These are phyloP conservation scores for Pichia sp. DNA, from an alignment of 1,139 yeast genomes.

Conservation along the genomic window DNA sequence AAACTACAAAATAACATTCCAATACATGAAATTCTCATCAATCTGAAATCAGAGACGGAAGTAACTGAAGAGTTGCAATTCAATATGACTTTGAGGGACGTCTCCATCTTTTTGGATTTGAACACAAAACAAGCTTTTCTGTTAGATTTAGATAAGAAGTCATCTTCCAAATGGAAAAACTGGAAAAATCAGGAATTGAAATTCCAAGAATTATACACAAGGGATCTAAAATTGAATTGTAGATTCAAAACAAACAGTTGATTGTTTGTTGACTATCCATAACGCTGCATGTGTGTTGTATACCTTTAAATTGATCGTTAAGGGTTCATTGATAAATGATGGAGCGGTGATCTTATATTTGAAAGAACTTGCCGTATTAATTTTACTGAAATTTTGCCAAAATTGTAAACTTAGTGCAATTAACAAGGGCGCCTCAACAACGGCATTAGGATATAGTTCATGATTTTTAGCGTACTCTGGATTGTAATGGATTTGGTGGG, in stretches of 20 bases:
- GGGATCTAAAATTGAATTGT: slow-evolving; percentile 7
- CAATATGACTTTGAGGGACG: slow-evolving; percentile 50
- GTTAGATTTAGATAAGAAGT: slow-evolving; percentile 35
- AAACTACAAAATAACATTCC: slow-evolving; percentile 18
- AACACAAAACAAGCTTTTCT: slow-evolving; percentile 25
- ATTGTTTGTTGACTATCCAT: slow-evolving; percentile 9
- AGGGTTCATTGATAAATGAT: slow-evolving; percentile 18
- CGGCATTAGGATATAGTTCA: slow-evolving; percentile 54
- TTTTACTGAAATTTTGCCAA: slow-evolving; percentile 22
- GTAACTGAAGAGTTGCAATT: slow-evolving; percentile 37
- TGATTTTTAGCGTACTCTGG: slow-evolving; percentile 36
- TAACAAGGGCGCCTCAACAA: slow-evolving; percentile 80
- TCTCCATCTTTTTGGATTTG: slow-evolving; percentile 39
- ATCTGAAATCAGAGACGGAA: slow-evolving; percentile 31
- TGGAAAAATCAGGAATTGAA: slow-evolving; percentile 22
- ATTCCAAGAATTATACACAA: slow-evolving; percentile 11
- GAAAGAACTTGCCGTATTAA: slow-evolving; percentile 3
- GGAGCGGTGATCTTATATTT: slow-evolving; percentile 24
- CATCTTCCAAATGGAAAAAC: slow-evolving; percentile 16
- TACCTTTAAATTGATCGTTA: slow-evolving; percentile 6
- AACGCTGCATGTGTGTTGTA: neutral
- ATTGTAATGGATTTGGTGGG: slow-evolving; percentile 79
- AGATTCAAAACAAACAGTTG: slow-evolving; percentile 7
- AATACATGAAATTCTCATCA: slow-evolving; percentile 16
- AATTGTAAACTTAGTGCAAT: slow-evolving; percentile 51